Percentiles rank a stretch among this genome's conserved stretches.
phyloP scores from a whole-genome alignment of 345 rosid species.

The Isatis tinctoria region DNA sequence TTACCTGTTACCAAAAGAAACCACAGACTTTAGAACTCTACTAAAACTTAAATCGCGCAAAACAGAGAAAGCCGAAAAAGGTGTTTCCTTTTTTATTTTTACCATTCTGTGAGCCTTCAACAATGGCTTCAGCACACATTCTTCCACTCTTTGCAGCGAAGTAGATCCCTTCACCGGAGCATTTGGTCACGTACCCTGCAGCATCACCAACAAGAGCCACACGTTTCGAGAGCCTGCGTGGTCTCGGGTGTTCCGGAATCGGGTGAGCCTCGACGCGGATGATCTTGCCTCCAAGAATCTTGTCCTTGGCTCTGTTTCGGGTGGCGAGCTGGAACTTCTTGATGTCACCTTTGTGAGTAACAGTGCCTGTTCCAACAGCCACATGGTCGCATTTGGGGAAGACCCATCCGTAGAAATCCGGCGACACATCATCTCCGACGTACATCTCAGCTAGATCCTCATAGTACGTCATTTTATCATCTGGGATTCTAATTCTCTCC shows the following conservation, averaged over 20 bases:
- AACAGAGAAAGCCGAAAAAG: neutral
- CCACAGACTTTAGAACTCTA: neutral
- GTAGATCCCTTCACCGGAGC: slow-evolving; percentile 90
- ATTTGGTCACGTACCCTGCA: slow-evolving; percentile 89
- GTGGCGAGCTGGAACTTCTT: slow-evolving; percentile 89
- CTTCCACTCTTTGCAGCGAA: slow-evolving; percentile 95
- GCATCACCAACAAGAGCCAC: slow-evolving; percentile 88
- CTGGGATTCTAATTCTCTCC: slow-evolving; percentile 84
- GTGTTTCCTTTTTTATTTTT: neutral
- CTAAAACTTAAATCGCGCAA: neutral
- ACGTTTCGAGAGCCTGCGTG: slow-evolving; percentile 58
- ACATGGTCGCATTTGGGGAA: slow-evolving; percentile 98
- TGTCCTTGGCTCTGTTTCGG: slow-evolving; percentile 82
- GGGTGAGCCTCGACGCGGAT: slow-evolving; percentile 93
- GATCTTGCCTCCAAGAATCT: slow-evolving; percentile 85
- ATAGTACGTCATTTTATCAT: slow-evolving; percentile 84
- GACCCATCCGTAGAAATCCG: slow-evolving; percentile 95
- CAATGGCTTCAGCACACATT: slow-evolving; percentile 90
- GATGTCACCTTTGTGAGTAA: slow-evolving; percentile 89
- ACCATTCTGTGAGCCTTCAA: slow-evolving; percentile 78
- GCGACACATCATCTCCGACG: slow-evolving; percentile 92
- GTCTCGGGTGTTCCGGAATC: slow-evolving; percentile 85
- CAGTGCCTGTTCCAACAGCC: slow-evolving; percentile 93
- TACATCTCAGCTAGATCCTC: slow-evolving; percentile 92
- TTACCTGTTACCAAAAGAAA: slow-evolving; percentile 22